Base-by-base conservation (phyloP, 225 moss, liverwort and hornwort genomes). In the Ulota crispa region DNA sequence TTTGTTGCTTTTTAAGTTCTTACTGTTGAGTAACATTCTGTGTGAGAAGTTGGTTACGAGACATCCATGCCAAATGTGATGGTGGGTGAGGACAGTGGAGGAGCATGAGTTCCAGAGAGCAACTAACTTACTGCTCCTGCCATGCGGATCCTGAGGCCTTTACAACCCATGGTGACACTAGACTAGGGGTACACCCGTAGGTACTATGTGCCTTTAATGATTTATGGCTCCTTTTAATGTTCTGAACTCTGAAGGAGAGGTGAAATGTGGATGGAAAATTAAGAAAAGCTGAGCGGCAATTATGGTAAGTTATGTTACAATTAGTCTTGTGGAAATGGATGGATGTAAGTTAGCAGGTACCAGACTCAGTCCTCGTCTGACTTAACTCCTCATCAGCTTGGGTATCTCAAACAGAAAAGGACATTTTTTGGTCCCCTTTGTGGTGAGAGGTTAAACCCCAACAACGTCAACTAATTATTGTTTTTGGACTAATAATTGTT, bases 21-120 rank as follows among this genome's bases (percentile, higher is more conserved):
- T 20, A 68, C 47, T 5, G 0, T 26, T 13, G 26, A 9, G 50
- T 60, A 68, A 30, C 11, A 11, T 12, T 11, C 4, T 23, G 30
- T 74, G 42, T 31, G 19, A 43, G 43, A n/a, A 37, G n/a, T 23
- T 23, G 16, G 56, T 79, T 39, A 69, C 20, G 24, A 50, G 64
- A 5, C 47, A 12, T 76, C 76, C 76, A 76, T 83, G 83, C 75
- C 83, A 72, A 80, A 64, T 27, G 23, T 86, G 76, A 53, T 50
- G 71, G 83, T 86, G 76, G 86, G 76, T 80, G 71, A 5, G 60
- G 76, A 70, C 28, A 64, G 12, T 2, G 0, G 57, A 55, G 37
- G 79, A 76, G 59, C 80, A 71, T 72, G 83, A 66, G 71, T 72
- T 24, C 26, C 50, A 52, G 59, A 52, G 76, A 70, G 76, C 80